These are phyloP conservation scores for Pilasporangium apinafurcum DNA, from an alignment of 352 stramenopile genomes.

Conservation along the genomic window DNA sequence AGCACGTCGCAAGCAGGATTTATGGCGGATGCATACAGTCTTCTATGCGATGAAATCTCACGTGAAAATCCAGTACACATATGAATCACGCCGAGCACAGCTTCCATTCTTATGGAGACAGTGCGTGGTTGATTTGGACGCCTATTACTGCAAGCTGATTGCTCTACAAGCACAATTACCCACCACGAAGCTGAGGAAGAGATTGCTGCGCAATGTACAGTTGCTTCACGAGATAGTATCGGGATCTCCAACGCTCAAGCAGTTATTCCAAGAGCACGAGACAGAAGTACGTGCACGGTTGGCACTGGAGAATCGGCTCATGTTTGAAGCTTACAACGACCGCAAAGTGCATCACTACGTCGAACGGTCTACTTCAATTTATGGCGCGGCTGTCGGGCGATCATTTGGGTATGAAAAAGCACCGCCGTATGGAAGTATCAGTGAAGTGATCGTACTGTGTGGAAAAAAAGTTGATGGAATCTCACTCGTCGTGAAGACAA, in stretches of 20 bases:
- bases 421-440: constrained; percentile 59
- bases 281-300: constrained; percentile 44
- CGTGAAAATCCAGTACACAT: constrained; percentile 41
- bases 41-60: constrained; percentile 31
- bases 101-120: constrained; percentile 37
- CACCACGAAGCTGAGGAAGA: constrained; percentile 16
- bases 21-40: constrained; percentile 27
- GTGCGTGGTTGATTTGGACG: constrained; percentile 32
- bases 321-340: constrained; percentile 67
- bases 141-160: constrained; percentile 41
- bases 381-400: constrained; percentile 27
- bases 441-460: constrained; percentile 53
- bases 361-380: constrained; percentile 43
- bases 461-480: constrained; percentile 74
- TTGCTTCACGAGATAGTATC: constrained; percentile 29
- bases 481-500: constrained; percentile 52
- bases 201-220: constrained; percentile 12
- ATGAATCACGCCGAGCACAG: constrained; percentile 9
- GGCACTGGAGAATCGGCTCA: constrained; percentile 64
- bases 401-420: constrained; percentile 59
- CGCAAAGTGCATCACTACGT: constrained; percentile 60
- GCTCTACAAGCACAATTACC: constrained; percentile 21
- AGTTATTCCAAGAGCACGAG: constrained; percentile 60
- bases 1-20: constrained; percentile 17
- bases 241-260: constrained; percentile 62